Percentiles rank a stretch among this genome's conserved stretches.
Evolutionary conservation across 164 flowering plant species (phyloP).

Genomic region (Cinnamomum micranthum): DNA sequence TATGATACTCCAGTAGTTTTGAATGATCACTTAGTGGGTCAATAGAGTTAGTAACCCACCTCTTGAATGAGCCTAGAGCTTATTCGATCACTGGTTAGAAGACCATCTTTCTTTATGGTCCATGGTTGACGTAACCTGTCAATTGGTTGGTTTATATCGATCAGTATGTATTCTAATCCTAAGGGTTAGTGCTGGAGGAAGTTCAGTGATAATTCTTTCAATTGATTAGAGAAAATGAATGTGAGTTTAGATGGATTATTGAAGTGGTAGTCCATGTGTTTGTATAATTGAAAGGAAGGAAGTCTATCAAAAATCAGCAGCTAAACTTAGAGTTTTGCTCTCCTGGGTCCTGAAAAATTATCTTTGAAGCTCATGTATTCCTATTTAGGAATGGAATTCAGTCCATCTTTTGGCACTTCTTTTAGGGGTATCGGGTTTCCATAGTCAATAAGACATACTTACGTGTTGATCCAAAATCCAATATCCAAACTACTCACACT

Average conservation of each 20-base stretch:
- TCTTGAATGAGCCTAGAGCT: neutral
- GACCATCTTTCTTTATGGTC: neutral
- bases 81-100: neutral
- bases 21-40: neutral
- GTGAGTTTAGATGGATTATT: neutral
- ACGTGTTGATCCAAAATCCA: no score
- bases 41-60: neutral
- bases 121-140: neutral
- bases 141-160: no score
- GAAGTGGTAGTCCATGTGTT: neutral
- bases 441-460: no score
- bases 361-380: no score
- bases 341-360: no score
- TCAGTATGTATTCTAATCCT: neutral
- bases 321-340: no score
- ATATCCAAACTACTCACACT: no score
- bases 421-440: no score
- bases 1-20: neutral
- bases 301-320: neutral
- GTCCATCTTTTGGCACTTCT: no score
- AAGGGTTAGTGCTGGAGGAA: neutral
- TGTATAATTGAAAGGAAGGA: neutral
- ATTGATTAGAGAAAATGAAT: neutral
- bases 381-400: no score
- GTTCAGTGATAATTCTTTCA: neutral